A percentile compares a stretch with the other conserved stretches of the same genome.
Conservation (phyloP, 768 basidiomycete species). For the Boletus subparvulus region DNA sequence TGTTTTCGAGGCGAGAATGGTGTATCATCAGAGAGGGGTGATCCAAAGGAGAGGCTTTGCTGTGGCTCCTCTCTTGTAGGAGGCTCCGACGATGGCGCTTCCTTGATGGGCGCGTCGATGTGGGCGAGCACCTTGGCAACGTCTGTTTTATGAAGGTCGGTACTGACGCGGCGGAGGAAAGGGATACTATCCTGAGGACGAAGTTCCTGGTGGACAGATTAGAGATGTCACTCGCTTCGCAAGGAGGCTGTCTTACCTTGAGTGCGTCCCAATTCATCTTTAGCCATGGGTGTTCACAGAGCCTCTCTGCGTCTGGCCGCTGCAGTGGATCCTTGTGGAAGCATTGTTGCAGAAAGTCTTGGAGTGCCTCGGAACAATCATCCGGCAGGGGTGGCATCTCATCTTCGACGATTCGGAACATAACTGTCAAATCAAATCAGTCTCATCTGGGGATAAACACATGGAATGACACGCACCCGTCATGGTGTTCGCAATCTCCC, state of each 20-base stretch:
- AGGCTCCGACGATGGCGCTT: slow-evolving; percentile 46
- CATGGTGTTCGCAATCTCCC: slow-evolving; percentile 87
- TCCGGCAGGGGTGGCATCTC: slow-evolving; percentile 84
- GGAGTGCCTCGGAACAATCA: slow-evolving; percentile 69
- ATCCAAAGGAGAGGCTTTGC: slow-evolving; percentile 40
- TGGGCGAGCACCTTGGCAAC: slow-evolving; percentile 51
- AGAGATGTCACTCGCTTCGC: neutral
- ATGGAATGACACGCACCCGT: slow-evolving; percentile 55
- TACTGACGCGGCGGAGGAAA: slow-evolving; percentile 88
- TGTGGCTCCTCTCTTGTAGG: slow-evolving; percentile 40
- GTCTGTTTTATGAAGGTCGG: slow-evolving; percentile 77
- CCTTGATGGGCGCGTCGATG: slow-evolving; percentile 32
- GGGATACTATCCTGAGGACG: slow-evolving; percentile 94
- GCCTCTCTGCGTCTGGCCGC: slow-evolving; percentile 80
- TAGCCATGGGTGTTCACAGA: slow-evolving; percentile 93
- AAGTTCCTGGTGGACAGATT: slow-evolving; percentile 52
- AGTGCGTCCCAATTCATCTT: slow-evolving; percentile 75
- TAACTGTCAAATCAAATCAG: slow-evolving; percentile 51
- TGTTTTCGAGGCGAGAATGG: slow-evolving; percentile 67
- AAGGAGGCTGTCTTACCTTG: slow-evolving; percentile 50
- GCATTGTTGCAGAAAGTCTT: slow-evolving; percentile 81
- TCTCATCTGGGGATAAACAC: neutral
- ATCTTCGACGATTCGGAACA: slow-evolving; percentile 98
- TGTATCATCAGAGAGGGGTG: slow-evolving; percentile 33
- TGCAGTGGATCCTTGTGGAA: slow-evolving; percentile 84